Evolutionary conservation across 2,329 filamentous ascomycete genomes (phyloP).

Genomic region (Beauveria sp.): DNA sequence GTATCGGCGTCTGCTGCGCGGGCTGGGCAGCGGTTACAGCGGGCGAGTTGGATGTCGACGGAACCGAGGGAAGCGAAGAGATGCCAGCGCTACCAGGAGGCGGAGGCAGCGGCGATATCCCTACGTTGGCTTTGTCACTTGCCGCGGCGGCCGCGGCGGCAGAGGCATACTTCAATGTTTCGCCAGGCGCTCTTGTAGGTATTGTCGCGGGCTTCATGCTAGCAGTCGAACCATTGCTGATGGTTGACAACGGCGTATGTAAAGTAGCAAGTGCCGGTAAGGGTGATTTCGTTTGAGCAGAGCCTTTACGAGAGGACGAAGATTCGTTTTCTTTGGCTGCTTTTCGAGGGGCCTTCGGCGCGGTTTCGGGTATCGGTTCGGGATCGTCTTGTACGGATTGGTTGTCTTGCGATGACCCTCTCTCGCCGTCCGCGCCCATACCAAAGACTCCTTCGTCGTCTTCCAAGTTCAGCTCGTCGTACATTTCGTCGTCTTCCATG

Average conservation of each 20-base stretch:
- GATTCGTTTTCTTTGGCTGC: conserved; percentile 50
- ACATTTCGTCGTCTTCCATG: conserved; percentile 88
- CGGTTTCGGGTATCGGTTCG: conserved; percentile 41
- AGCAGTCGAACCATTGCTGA: conserved; percentile 51
- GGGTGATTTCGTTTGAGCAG: conserved; percentile 86
- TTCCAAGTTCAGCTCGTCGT: conserved; percentile 86
- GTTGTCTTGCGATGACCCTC: conserved; percentile 88
- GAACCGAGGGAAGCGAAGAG: conserved; percentile 40
- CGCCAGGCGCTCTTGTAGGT: conserved; percentile 76
- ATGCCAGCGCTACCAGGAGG: conserved; percentile 59
- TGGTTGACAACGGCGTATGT: conserved; percentile 61
- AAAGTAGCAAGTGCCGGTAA: conserved; percentile 87
- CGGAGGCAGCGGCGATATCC: conserved; percentile 87
- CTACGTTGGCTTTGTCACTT: conserved; percentile 78
- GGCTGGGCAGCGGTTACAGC: conserved; percentile 41
- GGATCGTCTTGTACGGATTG: conserved; percentile 86
- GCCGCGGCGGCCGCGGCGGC: conserved; percentile 90
- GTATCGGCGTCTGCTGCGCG: conserved; percentile 21
- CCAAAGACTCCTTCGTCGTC: conserved; percentile 88
- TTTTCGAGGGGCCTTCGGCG: conserved; percentile 43
- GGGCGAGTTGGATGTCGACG: conserved; percentile 23
- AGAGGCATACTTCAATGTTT: conserved; percentile 93
- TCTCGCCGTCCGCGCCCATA: conserved; percentile 72
- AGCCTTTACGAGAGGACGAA: conserved; percentile 55
- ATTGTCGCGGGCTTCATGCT: conserved; percentile 89